Conservation (phyloP, 1,139 yeast species). For the Hanseniaspora uvarum region DNA sequence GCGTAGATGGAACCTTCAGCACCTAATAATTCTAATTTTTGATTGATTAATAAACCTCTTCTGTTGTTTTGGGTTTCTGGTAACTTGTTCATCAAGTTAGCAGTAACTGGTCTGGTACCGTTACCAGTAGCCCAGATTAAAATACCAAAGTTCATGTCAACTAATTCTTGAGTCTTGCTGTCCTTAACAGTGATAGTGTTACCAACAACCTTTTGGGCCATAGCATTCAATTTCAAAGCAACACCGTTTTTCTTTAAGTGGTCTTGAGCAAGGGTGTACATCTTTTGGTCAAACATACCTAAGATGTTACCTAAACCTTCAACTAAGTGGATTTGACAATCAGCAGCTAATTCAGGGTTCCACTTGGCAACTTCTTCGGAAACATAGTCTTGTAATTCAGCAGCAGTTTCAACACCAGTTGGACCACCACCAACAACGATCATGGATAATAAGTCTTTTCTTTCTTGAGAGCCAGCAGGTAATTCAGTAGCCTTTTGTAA, state of each 20-base stretch:
- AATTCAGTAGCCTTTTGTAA: constrained; percentile 75
- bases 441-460: constrained; percentile 69
- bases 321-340: constrained; percentile 70
- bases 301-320: constrained; percentile 89
- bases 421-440: constrained; percentile 96
- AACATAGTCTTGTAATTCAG: constrained; percentile 86
- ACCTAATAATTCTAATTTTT: constrained; percentile 73
- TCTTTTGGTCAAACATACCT: constrained; percentile 74
- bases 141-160: constrained; percentile 77
- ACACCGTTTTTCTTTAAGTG: constrained; percentile 73
- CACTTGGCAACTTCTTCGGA: constrained; percentile 81
- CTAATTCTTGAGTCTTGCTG: constrained; percentile 50
- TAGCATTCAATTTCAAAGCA: constrained; percentile 67
- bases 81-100: constrained; percentile 55
- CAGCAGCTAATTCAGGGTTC: constrained; percentile 78
- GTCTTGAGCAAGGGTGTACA: constrained; percentile 74
- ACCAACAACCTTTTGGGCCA: constrained; percentile 75
- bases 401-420: constrained; percentile 94
- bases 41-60: constrained; percentile 81
- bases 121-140: constrained; percentile 97
- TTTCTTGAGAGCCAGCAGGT: constrained; percentile 63
- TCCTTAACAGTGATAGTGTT: constrained; percentile 59
- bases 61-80: constrained; percentile 78
- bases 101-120: constrained; percentile 71
- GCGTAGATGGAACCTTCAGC: constrained; percentile 69